Percentiles rank a stretch among this genome's conserved stretches.
phyloP scores from a whole-genome alignment of 148 eudicot species.

The Fagopyrum esculentum region DNA sequence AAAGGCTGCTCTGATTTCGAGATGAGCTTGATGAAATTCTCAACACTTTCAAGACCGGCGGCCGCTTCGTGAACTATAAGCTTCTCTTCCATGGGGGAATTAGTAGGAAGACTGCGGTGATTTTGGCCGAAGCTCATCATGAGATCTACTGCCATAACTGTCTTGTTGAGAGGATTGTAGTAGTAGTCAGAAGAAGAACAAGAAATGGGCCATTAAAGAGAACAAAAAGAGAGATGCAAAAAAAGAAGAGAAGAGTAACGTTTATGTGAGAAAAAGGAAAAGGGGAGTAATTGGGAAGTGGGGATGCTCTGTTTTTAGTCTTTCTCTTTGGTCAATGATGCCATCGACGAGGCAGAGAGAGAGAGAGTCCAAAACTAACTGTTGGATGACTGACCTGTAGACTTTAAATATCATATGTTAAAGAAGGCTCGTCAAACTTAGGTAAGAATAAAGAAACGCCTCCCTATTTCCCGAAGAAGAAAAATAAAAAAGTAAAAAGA shows the following conservation, averaged over 20 bases:
- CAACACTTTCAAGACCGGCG: conserved; percentile 69
- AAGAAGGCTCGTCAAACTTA: conserved; percentile 41
- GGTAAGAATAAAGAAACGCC: conserved; percentile 34
- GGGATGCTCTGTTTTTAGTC: neutral
- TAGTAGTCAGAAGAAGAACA: neutral
- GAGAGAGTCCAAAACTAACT: neutral
- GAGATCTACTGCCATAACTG: conserved; percentile 66
- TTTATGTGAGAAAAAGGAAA: conserved; percentile 1
- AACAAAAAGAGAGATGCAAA: neutral
- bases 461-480: neutral
- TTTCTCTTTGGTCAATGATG: conserved; percentile 16
- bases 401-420: conserved; percentile 28
- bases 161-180: no score
- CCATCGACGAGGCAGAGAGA: conserved; percentile 13
- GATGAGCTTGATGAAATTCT: conserved; percentile 49
- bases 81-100: conserved; percentile 27
- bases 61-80: conserved; percentile 56
- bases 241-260: conserved; percentile 14
- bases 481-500: no score
- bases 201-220: neutral
- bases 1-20: conserved; percentile 24
- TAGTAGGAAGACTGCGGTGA: conserved; percentile 4
- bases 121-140: conserved; percentile 30
- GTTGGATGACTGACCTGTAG: conserved; percentile 23
- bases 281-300: neutral